Base-by-base conservation (phyloP, 2,329 filamentous ascomycete species). In the Talaromyces sp. region DNA sequence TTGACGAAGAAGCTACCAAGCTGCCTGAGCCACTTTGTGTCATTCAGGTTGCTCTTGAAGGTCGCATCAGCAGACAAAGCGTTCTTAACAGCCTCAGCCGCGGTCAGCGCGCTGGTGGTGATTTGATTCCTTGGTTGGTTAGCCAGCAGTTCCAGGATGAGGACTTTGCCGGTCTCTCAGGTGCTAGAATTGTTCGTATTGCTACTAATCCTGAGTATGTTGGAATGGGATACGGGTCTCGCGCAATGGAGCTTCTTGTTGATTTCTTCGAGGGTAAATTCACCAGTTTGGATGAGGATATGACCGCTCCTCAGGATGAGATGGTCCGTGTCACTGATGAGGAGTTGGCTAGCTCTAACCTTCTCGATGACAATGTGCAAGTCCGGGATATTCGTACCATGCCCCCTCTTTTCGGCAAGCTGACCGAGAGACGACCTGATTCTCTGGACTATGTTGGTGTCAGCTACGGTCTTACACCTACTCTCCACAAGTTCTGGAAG, bases 131-230 rank as follows among this genome's bases (percentile, higher is more conserved):
- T 1, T 99, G 94, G 94, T 83, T 97, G 29, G 90, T 99, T 57
- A 96, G 91, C 70, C 92, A 97, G 70, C 94, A 99, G 70, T 99
- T 96, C 78, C 94, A 97, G 69, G 94, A 99, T 65, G 91, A 96
- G 61, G 91, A 97, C 61, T 99, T 99, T 70, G 94, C 93, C 11
- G 87, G 89, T 36, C 81, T 99, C 1, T 97, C 93, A 13, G 95
- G 94, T 51, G 94, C 93, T 30, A 86, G 94, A 56, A 79, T 99
- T 42, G 93, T 99, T 14, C 86, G 94, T 44, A 97, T 99, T 65
- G 94, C 95, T 17, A 97, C 94, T 0, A 96, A 97, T 70, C 94
- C 95, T 0, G 92, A 97, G 62, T 97, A 96, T 64, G 81, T 88
- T 47, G 85, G 82, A 42, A 96, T 95, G 90, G 94, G 95, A 20